Percentiles rank a stretch among this genome's conserved stretches.
These are phyloP conservation scores for Pichia heedii DNA, from an alignment of 805 yeast genomes.

Conservation along the genomic window DNA sequence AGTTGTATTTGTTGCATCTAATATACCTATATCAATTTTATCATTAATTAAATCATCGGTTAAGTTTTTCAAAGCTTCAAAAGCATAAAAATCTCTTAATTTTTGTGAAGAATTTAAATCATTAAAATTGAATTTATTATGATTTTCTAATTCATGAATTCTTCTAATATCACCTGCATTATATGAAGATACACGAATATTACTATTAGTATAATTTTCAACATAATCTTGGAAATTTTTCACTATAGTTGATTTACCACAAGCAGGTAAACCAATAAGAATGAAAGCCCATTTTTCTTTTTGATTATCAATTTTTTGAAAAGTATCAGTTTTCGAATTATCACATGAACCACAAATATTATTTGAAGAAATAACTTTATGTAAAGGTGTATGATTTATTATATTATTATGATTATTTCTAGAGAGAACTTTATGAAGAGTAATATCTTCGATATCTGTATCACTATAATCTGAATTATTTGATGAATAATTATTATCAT, in stretches of 20 bases:
- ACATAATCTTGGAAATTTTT: slow-evolving; percentile 21
- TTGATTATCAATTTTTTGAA: not conserved
- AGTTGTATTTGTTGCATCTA: slow-evolving; percentile 65
- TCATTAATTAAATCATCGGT: slow-evolving; percentile 65
- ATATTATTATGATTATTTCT: slow-evolving; percentile 4
- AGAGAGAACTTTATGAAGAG: slow-evolving; percentile 1
- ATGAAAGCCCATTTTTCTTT: slow-evolving; percentile 25
- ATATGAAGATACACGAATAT: slow-evolving; percentile 27
- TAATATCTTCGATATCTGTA: slow-evolving; percentile 11
- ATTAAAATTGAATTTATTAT: slow-evolving; percentile 21
- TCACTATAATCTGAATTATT: slow-evolving; percentile 1
- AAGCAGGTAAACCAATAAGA: slow-evolving; percentile 81
- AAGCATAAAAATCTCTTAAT: slow-evolving; percentile 86
- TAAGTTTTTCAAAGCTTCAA: slow-evolving; percentile 78
- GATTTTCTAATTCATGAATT: slow-evolving; percentile 20
- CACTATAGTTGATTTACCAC: slow-evolving; percentile 65
- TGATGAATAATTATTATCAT: not conserved
- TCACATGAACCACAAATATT: slow-evolving; percentile 1
- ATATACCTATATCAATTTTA: slow-evolving; percentile 82
- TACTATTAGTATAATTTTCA: slow-evolving; percentile 7
- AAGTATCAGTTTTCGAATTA: not conserved
- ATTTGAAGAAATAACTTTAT: not conserved
- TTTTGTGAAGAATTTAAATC: slow-evolving; percentile 37
- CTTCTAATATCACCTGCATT: slow-evolving; percentile 48
- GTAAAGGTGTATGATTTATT: not conserved